Percentiles rank a stretch among this genome's conserved stretches.
These are phyloP conservation scores for Collybiopsis luxurians DNA, from an alignment of 768 basidiomycete species.

Conservation along the genomic window DNA sequence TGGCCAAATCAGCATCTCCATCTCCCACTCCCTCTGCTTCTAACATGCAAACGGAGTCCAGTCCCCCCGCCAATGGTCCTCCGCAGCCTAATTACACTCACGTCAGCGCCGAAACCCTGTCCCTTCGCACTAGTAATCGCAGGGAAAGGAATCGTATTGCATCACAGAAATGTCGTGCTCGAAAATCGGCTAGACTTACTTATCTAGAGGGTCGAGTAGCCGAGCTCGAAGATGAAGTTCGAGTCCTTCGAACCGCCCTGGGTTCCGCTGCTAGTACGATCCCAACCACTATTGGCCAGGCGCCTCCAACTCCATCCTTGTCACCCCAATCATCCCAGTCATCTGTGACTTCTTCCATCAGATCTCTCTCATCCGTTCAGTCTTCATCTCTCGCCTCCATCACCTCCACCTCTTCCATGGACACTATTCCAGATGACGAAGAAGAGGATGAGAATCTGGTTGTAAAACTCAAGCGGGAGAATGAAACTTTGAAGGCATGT, in stretches of 20 bases:
- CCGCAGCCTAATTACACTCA: slow-evolving; percentile 2
- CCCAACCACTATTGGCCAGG: not conserved
- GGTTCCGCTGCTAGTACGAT: not conserved
- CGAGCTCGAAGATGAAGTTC: slow-evolving; percentile 6
- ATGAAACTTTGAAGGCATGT: slow-evolving; percentile 1
- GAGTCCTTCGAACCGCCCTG: not conserved
- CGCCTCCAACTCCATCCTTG: not conserved
- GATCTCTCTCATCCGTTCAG: slow-evolving; percentile 2
- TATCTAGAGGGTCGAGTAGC: slow-evolving; percentile 5
- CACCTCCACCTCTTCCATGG: slow-evolving; percentile 2
- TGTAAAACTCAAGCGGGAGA: not conserved
- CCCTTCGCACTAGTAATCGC: slow-evolving; percentile 3
- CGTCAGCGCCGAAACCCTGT: slow-evolving; percentile 3
- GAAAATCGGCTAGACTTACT: slow-evolving; percentile 1
- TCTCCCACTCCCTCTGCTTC: slow-evolving; percentile 1
- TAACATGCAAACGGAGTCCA: not conserved
- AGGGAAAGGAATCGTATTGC: slow-evolving; percentile 5
- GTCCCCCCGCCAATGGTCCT: not conserved
- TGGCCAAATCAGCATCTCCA: slow-evolving; percentile 1
- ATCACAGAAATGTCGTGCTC: slow-evolving; percentile 2
- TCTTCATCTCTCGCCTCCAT: slow-evolving; percentile 8
- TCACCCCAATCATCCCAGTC: not conserved
- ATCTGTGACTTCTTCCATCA: slow-evolving; percentile 1
- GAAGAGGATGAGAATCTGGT: not conserved
- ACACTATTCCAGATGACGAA: slow-evolving; percentile 1